Evolutionary conservation across 1,284 basidiomycete species (phyloP), one percentile per base, ranked within the genome.

Genomic region (Apiotrichum domesticum): DNA sequence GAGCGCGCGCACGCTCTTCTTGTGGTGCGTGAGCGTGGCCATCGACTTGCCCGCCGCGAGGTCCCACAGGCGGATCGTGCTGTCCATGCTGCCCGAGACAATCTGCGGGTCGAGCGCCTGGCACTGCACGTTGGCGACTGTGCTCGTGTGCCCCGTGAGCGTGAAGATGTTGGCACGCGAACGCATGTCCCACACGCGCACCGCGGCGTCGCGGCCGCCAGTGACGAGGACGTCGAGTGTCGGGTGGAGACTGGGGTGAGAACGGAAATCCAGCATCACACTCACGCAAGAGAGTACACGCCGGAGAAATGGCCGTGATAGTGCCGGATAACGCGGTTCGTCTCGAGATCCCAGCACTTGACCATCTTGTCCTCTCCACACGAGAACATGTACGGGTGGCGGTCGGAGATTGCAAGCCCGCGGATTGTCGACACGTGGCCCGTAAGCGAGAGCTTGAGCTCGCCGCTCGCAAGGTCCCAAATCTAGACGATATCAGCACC

Each of bases 351-450:
- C 96, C 96, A 98, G 70, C 96, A 98, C 80, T 98, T 98, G 46
- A 99, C 94, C 90, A 96, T 96, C 89, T 98, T 98, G 78, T 99
- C 95, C 77, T 99, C 95, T 53, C 90, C 93, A 59, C 89, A 93
- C 6, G 92, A 96, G 75, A 99, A 99, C 33, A 99, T 79, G 76
- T 99, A 98, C 2, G 95, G 96, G 78, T 98, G 95, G 56, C 95
- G 80, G 7, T 87, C 79, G 1, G 90, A 94, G 21, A 98, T 90
- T 4, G 92, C 95, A 46, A 99, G 77, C 0, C 95, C 95, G 44
- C 96, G 83, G 29, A 99, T 93, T 1, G 95, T 96, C 35, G 90
- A 94, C 55, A 98, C 98, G 73, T 99, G 95, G 7, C 96, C 95
- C 3, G 96, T 99, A 65, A 99, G 79, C 45, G 89, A 93, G 42